Evolutionary conservation across 306 rosid genomes (phyloP), one percentile per base, ranked within the genome.

Genomic region (Oxytropis ochrocephala): DNA sequence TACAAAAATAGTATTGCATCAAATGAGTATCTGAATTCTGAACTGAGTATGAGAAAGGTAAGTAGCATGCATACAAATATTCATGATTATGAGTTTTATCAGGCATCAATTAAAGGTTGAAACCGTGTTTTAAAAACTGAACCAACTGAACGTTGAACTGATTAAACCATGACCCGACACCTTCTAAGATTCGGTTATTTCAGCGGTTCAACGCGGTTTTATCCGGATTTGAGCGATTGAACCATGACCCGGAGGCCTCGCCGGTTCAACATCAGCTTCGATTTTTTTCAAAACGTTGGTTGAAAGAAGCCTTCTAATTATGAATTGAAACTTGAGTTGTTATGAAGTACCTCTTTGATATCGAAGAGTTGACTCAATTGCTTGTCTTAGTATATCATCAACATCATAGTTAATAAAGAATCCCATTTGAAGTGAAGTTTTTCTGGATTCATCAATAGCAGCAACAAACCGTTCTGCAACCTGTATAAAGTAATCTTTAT

Each of bases 341-440:
- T n/a, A 7, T 10, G 8, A 66, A 32, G 39, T 83, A 93, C 98
- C 98, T 75, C 30, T 58, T 67, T 84, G 67, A 67, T 88, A 80
- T 17, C 98, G 78, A 43, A 69, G 72, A 68, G 96, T 88, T 14
- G 98, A 93, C 69, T 85, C 85, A 10, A 69, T 63, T 14, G 98
- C 97, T 80, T 93, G 98, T 59, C 70, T 79, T 35, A 86, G 72
- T 75, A 93, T 93, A 49, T 93, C 97, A 18, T 81, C 82, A 10
- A 70, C 69, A 48, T 78, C 44, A 42, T 81, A 86, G 78, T 82
- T 72, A 74, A 90, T 93, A 57, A 93, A 90, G 76, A 93, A 90
- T 18, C 96, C 85, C 98, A 93, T 90, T 42, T 81, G 56, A 12
- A 84, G 46, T 57, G 88, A 73, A 5, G 91, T 82, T 57, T 79